Evolutionary conservation across 768 basidiomycete genomes (phyloP), one percentile per base, ranked within the genome.

Genomic region (Tulasnella sp.): DNA sequence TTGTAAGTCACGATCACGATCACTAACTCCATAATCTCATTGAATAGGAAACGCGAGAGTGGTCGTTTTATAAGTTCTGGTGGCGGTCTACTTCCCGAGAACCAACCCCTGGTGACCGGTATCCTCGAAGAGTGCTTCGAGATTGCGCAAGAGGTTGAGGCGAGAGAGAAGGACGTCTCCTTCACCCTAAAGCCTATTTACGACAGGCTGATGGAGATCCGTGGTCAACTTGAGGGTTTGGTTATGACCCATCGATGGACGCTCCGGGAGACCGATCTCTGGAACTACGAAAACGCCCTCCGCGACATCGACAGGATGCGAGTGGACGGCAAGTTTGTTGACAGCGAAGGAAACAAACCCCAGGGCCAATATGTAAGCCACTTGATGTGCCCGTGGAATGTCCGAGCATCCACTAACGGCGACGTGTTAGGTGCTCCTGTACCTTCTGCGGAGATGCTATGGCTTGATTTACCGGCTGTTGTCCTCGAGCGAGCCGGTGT

Each of bases 261-360:
- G 77, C 85, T 99, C 74, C 87, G 96, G 58, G 97, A 99, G 86
- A 94, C 93, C 0, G 95, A 97, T 80, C 85, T 97, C 29, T 95
- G 89, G 87, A 98, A 94, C 83, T 99, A 97, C 83, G 93, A 94
- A 29, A 86, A 95, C 73, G 93, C 93, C 82, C 84, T 99, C 78
- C 91, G 96, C 81, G 96, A 99, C 83, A 96, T 99, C 52, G 97
- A 99, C 83, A 91, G 92, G 83, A 95, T 99, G 95, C 86, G 97
- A 31, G 89, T 98, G 7, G 95, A 99, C 78, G 97, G 97, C 76
- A 97, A 97, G 84, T 99, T 99, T 81, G 91, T 97, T 7, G 96
- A 99, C 81, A 87, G 91, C 0, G 96, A 99, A 52, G 97, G 96
- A 2, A 92, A 94, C 81, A 87, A 91, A 72, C 95, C 97, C 2